phyloP scores from a whole-genome alignment of 1,284 basidiomycete species.

The Sporisorium scitamineum region DNA sequence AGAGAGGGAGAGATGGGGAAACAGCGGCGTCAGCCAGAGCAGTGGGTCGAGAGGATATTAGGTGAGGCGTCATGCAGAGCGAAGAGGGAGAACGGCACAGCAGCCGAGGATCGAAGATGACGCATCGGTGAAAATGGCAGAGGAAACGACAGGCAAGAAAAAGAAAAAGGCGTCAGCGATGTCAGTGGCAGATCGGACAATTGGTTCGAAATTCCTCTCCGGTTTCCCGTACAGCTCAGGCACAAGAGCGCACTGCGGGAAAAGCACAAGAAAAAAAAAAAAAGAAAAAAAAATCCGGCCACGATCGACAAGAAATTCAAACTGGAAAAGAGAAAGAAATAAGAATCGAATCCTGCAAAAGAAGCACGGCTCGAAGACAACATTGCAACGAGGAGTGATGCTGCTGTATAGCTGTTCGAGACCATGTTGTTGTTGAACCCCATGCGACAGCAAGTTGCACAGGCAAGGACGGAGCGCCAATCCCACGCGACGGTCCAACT shows the following conservation, averaged over 20 bases:
- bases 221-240: neutral
- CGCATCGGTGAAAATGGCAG: neutral
- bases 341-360: too few species aligned
- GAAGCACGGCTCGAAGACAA: too few species aligned
- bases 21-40: neutral
- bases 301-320: too few species aligned
- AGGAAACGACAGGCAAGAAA: neutral
- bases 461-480: neutral
- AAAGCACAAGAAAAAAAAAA: neutral
- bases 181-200: constrained; percentile 10
- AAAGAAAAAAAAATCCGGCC: too few species aligned
- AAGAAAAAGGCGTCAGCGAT: neutral
- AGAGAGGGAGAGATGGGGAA: neutral
- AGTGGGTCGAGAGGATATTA: neutral
- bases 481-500: neutral
- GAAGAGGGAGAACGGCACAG: neutral
- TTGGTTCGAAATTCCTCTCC: neutral
- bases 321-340: too few species aligned
- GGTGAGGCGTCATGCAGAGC: neutral
- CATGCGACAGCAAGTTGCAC: too few species aligned
- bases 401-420: neutral
- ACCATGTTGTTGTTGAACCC: too few species aligned
- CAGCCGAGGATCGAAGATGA: neutral
- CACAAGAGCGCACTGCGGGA: neutral
- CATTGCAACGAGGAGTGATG: neutral